A percentile compares a stretch with the other conserved stretches of the same genome.
These are phyloP conservation scores for Dactylonectria estremocensis DNA, from an alignment of 2,329 filamentous ascomycete species.

Conservation along the genomic window DNA sequence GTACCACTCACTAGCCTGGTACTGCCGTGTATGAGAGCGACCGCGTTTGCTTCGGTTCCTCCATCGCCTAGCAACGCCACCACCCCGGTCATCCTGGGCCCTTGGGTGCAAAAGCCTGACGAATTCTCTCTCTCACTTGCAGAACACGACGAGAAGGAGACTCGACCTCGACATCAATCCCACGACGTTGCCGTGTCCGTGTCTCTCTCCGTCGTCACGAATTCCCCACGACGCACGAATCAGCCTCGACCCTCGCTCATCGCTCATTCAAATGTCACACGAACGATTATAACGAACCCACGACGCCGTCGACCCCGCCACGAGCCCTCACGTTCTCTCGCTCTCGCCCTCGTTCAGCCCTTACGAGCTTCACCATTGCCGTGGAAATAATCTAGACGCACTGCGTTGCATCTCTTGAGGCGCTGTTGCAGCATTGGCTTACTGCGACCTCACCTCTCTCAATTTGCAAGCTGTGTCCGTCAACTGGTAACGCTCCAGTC, in stretches of 20 bases:
- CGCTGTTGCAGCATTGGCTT: slow-evolving; percentile 54
- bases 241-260: slow-evolving; percentile 42
- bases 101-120: slow-evolving; percentile 30
- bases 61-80: slow-evolving; percentile 47
- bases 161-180: slow-evolving; percentile 27
- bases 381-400: slow-evolving; percentile 29
- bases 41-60: slow-evolving; percentile 39
- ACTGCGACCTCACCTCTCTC: slow-evolving; percentile 45
- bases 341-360: slow-evolving; percentile 34
- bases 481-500: slow-evolving; percentile 44
- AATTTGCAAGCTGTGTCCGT: slow-evolving; percentile 41
- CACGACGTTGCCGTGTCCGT: slow-evolving; percentile 3
- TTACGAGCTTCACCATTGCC: slow-evolving; percentile 16
- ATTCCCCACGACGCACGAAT: slow-evolving; percentile 38
- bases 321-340: slow-evolving; percentile 37
- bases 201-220: slow-evolving; percentile 36
- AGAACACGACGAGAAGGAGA: slow-evolving; percentile 32
- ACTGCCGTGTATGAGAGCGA: slow-evolving; percentile 18
- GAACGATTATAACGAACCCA: slow-evolving; percentile 52
- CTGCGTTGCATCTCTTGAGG: slow-evolving; percentile 25
- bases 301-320: slow-evolving; percentile 47
- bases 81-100: slow-evolving; percentile 42
- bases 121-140: slow-evolving; percentile 15
- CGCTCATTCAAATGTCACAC: slow-evolving; percentile 51
- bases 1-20: background rate